These are phyloP conservation scores for Murraya paniculata DNA, from an alignment of 345 rosid genomes.

Conservation along the genomic window DNA sequence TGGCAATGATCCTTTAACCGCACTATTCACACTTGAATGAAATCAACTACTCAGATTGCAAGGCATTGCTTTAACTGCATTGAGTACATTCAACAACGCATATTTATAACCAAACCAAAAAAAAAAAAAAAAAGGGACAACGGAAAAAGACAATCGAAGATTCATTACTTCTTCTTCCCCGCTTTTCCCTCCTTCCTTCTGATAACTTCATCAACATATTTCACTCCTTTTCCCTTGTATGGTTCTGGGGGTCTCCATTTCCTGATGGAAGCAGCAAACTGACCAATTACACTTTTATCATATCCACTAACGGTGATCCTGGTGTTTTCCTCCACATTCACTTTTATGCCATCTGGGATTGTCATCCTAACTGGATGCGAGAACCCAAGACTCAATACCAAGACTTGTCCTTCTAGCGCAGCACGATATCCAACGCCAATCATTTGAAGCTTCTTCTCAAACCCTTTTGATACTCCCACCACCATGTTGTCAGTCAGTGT, in stretches of 20 bases:
- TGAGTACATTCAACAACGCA: constrained; percentile 1
- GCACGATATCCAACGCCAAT: constrained; percentile 96
- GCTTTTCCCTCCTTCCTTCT: constrained; percentile 95
- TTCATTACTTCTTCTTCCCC: constrained; percentile 79
- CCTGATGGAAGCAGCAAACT: constrained; percentile 86
- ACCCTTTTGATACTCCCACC: constrained; percentile 95
- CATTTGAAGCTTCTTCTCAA: constrained; percentile 85
- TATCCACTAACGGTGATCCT: constrained; percentile 71
- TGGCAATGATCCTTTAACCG: too few relatives aligned
- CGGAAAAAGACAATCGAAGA: not conserved
- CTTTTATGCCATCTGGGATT: constrained; percentile 66
- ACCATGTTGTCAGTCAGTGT: constrained; percentile 94
- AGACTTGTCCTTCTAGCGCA: constrained; percentile 65
- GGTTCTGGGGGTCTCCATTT: constrained; percentile 99
- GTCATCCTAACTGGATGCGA: constrained; percentile 91
- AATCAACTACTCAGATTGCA: not conserved
- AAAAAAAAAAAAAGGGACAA: not conserved
- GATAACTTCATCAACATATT: constrained; percentile 73
- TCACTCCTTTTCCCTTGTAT: constrained; percentile 95
- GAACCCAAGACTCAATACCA: constrained; percentile 84
- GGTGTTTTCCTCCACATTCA: constrained; percentile 87
- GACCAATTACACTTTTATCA: constrained; percentile 69
- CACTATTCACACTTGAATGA: not conserved
- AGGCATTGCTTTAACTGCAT: not conserved
- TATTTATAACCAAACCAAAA: constrained; percentile 1